Evolutionary conservation across 805 yeast species (phyloP), one percentile per base, ranked within the genome.

Genomic region (Kodamaea leandrae): DNA sequence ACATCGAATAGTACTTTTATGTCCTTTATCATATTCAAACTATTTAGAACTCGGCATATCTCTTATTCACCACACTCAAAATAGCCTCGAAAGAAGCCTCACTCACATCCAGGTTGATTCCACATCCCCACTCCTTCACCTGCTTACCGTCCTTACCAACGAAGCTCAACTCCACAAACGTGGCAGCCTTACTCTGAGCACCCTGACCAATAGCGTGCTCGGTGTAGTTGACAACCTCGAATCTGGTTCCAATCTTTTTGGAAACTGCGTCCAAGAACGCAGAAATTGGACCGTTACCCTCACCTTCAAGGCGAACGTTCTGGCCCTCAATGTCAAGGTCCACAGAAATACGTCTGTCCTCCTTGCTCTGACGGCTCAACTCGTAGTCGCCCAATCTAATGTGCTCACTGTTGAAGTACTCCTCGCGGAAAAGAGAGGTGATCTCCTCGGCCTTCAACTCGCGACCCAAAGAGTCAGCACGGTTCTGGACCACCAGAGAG

Each of bases 261-360:
- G 82, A 68, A 36, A 83, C 58, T 13, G 88, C 87, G 59, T 81
- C 80, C 41, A 80, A 68, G 60, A 82, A 78, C 2, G 89, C 77
- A 27, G 90, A 83, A 46, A 83, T 81, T 44, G 89, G 90, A 53
- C 91, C 91, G 54, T 83, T 83, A 64, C 91, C 91, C 20, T 70
- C 58, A 53, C 90, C 89, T 24, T 59, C 53, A 36, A 79, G 64
- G 35, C 57, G 50, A 29, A 46, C 37, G 12, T 18, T 36, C 14
- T 44, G 32, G 13, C 44, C 45, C 15, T 35, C 36, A 34, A 44
- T 47, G 17, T 43, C 48, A 45, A 58, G 48, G 12, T 46, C 50
- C 10, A 57, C 53, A 24, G 47, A 29, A 41, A 58, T 53, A 38
- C 53, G 57, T 39, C 61, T 55, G 30, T 51, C 48, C 23, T 29